These are phyloP conservation scores for Phytopythium mirpurense DNA, from an alignment of 352 stramenopile genomes.

Conservation along the genomic window DNA sequence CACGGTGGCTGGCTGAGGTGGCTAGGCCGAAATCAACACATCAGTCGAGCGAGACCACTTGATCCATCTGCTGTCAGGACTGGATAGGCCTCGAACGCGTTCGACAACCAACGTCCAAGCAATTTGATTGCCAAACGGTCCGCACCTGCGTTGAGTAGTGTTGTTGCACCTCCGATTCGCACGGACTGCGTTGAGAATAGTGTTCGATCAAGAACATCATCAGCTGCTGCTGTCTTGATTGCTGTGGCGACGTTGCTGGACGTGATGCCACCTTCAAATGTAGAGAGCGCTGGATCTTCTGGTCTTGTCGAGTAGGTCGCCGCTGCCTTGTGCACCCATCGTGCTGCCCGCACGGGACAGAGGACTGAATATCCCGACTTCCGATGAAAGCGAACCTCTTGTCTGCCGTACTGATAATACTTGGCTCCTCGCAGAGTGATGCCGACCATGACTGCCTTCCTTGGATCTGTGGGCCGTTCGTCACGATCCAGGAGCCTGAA, in stretches of 20 bases:
- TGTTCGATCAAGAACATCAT: background rate
- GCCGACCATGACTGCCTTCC: background rate
- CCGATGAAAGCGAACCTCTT: slow-evolving; percentile 1
- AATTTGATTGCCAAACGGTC: slow-evolving; percentile 10
- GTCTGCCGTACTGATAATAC: slow-evolving; percentile 8
- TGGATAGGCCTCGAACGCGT: slow-evolving; percentile 9
- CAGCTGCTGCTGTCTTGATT: background rate
- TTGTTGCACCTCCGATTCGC: slow-evolving; percentile 6
- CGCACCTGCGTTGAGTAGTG: slow-evolving; percentile 5
- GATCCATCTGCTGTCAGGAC: slow-evolving; percentile 6
- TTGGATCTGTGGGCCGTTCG: background rate
- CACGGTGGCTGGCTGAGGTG: background rate
- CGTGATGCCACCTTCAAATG: background rate
- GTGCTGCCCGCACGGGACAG: slow-evolving; percentile 4
- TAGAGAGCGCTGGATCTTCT: background rate
- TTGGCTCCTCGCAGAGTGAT: slow-evolving; percentile 5
- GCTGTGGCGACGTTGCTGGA: slow-evolving; percentile 2
- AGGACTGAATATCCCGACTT: slow-evolving; percentile 2
- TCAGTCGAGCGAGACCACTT: background rate
- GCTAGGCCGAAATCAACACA: background rate
- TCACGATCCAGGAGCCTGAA: background rate
- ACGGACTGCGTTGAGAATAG: slow-evolving; percentile 10
- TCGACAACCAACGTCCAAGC: slow-evolving; percentile 6
- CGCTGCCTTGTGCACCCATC: slow-evolving; percentile 2
- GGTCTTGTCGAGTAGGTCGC: background rate